Evolutionary conservation across 2,329 filamentous ascomycete genomes (phyloP), one percentile per base, ranked within the genome.

Genomic region (Colletotrichum coccodes): DNA sequence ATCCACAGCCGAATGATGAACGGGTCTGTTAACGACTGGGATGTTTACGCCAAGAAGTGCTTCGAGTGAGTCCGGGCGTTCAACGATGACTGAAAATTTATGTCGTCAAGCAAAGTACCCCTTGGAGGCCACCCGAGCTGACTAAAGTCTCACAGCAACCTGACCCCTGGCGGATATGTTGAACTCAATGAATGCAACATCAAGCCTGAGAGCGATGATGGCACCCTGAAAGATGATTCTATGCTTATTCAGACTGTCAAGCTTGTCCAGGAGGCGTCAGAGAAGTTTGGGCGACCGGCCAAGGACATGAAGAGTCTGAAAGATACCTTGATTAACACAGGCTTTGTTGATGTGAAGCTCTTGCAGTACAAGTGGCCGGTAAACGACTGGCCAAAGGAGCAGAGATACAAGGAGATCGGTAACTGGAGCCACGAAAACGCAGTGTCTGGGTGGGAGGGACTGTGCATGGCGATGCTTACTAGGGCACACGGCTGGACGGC

Each of bases 121-220:
- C n/a, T n/a, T n/a, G n/a, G n/a, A n/a, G n/a, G n/a, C n/a, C n/a
- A n/a, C n/a, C n/a, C n/a, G n/a, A n/a, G 28, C 23, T 18, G 8
- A 30, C 11, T 14, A 14, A 23, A 16, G 18, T n/a, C 8, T 44
- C 9, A 21, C 9, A 76, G 60, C 6, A 75, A 75, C 21, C 75
- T 84, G 0, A 77, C 75, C 9, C 81, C 85, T 0, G 84, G 84
- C 1, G 83, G 83, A 6, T 84, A 79, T 75, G 49, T 83, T 1
- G 82, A 84, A 49, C 73, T 81, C 4, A 79, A 81, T n/a, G 85
- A 87, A 36, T 76, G 81, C 3, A 74, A 80, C 18, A 77, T 81
- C 4, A 73, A 74, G 1, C 73, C 79, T 0, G 74, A 72, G 14
- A 82, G 79, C 36, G 83, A 85, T 53, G 85, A 87, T 59, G 79